Conservation (phyloP, 176 grass and related monocot genomes). For the Musa schizocarpa region DNA sequence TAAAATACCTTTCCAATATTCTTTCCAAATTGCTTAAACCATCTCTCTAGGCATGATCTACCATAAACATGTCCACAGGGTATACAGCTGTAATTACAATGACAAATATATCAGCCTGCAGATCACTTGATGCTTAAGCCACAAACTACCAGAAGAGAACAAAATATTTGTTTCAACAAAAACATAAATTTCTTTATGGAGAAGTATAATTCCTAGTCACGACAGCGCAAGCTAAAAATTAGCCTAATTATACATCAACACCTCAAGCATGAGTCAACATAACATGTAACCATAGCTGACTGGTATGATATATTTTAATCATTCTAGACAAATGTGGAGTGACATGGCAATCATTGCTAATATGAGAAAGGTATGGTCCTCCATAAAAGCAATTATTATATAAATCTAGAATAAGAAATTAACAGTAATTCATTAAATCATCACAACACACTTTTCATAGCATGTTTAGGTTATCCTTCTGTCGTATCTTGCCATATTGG, state of each 20-base stretch:
- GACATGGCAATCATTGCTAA: neutral
- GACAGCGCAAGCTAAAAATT: neutral
- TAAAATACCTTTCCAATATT: constrained; percentile 56
- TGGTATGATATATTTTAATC: no score
- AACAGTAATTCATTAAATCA: neutral
- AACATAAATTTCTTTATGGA: no score
- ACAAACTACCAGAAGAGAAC: constrained; percentile 2
- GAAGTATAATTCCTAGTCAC: neutral
- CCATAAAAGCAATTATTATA: neutral
- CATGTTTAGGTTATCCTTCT: no score
- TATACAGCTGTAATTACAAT: constrained; percentile 57
- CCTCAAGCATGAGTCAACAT: neutral
- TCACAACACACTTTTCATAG: neutral
- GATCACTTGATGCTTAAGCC: constrained; percentile 4
- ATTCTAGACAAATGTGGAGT: neutral
- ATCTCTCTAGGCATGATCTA: constrained; percentile 78
- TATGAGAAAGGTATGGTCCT: neutral
- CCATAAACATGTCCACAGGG: constrained; percentile 96
- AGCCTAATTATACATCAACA: neutral
- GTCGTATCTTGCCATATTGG: neutral
- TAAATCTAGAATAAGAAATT: neutral
- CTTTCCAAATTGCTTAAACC: constrained; percentile 50
- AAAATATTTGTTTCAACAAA: neutral
- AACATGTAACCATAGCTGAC: neutral
- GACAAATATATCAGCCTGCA: constrained; percentile 22